These are phyloP conservation scores for Yamadazyma membranifaciens DNA, from an alignment of 1,139 yeast genomes.

Conservation along the genomic window DNA sequence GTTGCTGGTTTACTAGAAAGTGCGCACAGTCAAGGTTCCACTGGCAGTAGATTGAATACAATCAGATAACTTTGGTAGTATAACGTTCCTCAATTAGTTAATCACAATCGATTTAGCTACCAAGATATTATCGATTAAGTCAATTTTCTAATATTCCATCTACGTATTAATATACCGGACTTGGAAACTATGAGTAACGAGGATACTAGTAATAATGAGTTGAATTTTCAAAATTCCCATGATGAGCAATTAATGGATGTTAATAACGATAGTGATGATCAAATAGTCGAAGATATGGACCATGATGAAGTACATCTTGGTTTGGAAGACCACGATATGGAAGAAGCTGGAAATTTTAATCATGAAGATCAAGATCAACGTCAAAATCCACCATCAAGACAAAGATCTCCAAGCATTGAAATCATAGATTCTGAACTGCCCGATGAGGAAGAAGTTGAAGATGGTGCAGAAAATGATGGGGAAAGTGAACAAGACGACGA, in stretches of 20 bases:
- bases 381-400: no score
- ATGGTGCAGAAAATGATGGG: not conserved
- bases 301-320: constrained; percentile 3
- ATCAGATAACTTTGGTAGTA: no score
- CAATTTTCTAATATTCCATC: no score
- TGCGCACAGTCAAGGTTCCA: no score
- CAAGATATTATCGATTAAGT: no score
- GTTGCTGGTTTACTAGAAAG: no score
- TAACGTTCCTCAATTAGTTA: no score
- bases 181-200: constrained; percentile 3
- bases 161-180: no score
- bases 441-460: not conserved
- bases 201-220: no score
- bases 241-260: constrained; percentile 6
- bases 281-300: not conserved
- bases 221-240: not conserved
- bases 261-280: constrained; percentile 5
- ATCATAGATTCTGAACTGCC: constrained; percentile 1
- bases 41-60: no score
- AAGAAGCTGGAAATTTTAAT: not conserved
- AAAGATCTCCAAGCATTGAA: not conserved
- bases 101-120: no score
- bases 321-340: constrained; percentile 4
- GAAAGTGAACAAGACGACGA: not conserved
- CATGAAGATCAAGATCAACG: not conserved